Evolutionary conservation across 495 filamentous ascomycete species (phyloP).

Genomic region (Hyaloscypha bicolor): DNA sequence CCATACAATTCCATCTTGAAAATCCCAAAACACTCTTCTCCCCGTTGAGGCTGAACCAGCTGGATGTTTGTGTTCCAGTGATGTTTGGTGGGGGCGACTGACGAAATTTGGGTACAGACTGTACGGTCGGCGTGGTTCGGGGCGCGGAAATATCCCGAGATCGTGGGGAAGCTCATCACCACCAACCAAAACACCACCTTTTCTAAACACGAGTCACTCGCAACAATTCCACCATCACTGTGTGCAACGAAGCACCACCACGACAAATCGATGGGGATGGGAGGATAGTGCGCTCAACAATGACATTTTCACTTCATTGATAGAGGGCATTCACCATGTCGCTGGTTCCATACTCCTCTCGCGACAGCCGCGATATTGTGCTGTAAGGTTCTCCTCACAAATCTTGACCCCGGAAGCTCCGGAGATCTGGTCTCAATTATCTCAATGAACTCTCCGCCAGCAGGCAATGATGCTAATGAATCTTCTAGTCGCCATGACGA

Average conservation of each 20-base stretch:
- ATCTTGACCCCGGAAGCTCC: not conserved
- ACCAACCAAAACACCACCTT: not conserved
- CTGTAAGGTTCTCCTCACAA: constrained; percentile 49
- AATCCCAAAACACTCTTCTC: no score
- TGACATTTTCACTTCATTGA: not conserved
- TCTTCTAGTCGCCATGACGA: constrained; percentile 79
- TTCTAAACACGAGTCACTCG: not conserved
- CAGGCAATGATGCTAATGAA: constrained; percentile 6
- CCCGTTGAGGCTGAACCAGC: not conserved
- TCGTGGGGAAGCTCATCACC: not conserved
- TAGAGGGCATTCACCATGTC: constrained; percentile 47
- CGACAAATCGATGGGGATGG: not conserved
- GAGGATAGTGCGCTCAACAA: not conserved
- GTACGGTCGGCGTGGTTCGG: no score
- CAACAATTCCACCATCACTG: not conserved
- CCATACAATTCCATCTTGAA: no score
- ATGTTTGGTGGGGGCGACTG: not conserved
- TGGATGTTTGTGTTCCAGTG: not conserved
- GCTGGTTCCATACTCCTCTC: constrained; percentile 63
- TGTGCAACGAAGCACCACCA: not conserved
- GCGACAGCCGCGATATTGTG: constrained; percentile 63
- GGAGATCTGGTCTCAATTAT: not conserved
- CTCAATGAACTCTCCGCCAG: not conserved
- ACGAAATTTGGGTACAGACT: no score
- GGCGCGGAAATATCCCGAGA: not conserved